phyloP scores from a whole-genome alignment of 129 eudicot species.

The Artemisia argyi region DNA sequence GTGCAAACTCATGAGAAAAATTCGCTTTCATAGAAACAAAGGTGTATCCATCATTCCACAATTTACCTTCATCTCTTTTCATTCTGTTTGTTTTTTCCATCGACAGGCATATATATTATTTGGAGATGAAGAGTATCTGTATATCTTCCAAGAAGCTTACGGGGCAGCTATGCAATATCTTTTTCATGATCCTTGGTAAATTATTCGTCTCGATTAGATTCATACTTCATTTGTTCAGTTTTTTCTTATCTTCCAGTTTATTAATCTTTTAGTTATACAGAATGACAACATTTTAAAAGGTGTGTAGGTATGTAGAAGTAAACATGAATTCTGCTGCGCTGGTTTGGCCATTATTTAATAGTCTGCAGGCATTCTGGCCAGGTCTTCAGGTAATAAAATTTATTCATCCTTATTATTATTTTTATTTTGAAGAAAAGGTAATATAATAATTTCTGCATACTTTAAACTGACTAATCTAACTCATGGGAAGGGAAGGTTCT shows the following conservation, averaged over 20 bases:
- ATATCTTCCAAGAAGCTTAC: slow-evolving; percentile 94
- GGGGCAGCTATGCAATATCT: slow-evolving; percentile 95
- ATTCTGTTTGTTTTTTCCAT: slow-evolving; percentile 1
- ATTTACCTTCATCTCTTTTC: slow-evolving; percentile 1
- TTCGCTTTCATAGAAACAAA: neutral
- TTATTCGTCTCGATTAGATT: neutral
- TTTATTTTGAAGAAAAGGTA: neutral
- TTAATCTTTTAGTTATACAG: neutral
- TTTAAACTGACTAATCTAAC: slow-evolving; percentile 18
- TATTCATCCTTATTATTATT: neutral
- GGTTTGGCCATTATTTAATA: slow-evolving; percentile 96
- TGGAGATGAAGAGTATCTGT: slow-evolving; percentile 96
- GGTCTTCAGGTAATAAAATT: slow-evolving; percentile 82
- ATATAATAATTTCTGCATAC: neutral
- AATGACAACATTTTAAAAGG: slow-evolving; percentile 26
- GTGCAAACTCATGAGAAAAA: neutral
- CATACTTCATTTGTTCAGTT: slow-evolving; percentile 2
- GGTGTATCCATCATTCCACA: neutral
- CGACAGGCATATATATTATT: slow-evolving; percentile 79
- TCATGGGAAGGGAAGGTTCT: slow-evolving; percentile 61
- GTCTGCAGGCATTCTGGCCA: slow-evolving; percentile 99
- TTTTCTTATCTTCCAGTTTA: slow-evolving; percentile 1
- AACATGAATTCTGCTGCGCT: slow-evolving; percentile 98
- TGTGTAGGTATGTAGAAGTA: slow-evolving; percentile 93
- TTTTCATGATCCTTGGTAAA: slow-evolving; percentile 87